These are phyloP conservation scores for Termitomyces sp. DNA, from an alignment of 768 basidiomycete genomes.

Conservation along the genomic window DNA sequence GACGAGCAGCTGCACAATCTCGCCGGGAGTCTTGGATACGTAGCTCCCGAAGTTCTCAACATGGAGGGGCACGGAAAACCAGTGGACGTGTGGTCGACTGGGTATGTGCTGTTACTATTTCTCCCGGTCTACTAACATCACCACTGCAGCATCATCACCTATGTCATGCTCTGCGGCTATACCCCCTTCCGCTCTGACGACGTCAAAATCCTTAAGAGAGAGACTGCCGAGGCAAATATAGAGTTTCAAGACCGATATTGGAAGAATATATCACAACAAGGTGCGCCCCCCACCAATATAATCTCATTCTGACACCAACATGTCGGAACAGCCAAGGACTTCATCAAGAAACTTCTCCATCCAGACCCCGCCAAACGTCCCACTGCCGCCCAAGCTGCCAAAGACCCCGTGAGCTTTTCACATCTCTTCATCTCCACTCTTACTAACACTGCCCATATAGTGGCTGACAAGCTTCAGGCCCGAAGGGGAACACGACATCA, in stretches of 20 bases:
- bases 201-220: constrained; percentile 65
- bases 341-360: constrained; percentile 70
- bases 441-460: constrained; percentile 26
- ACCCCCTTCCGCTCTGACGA: constrained; percentile 91
- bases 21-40: constrained; percentile 85
- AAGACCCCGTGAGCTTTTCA: constrained; percentile 50
- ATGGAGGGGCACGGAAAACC: constrained; percentile 86
- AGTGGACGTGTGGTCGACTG: constrained; percentile 92
- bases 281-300: constrained; percentile 33
- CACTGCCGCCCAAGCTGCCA: constrained; percentile 68
- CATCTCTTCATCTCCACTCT: background rate
- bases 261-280: constrained; percentile 81
- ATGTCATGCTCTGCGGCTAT: constrained; percentile 93
- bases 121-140: background rate
- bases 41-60: constrained; percentile 85
- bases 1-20: constrained; percentile 70
- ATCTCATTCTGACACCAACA: background rate
- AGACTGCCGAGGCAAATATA: constrained; percentile 82
- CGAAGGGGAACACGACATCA: constrained; percentile 73
- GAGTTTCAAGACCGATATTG: constrained; percentile 95
- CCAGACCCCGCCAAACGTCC: constrained; percentile 70
- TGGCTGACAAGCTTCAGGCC: constrained; percentile 73
- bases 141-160: constrained; percentile 77
- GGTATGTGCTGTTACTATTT: constrained; percentile 42
- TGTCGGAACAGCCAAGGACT: constrained; percentile 67